Conservation (phyloP, 176 grass and related monocot genomes). For the Dactylis glomerata region DNA sequence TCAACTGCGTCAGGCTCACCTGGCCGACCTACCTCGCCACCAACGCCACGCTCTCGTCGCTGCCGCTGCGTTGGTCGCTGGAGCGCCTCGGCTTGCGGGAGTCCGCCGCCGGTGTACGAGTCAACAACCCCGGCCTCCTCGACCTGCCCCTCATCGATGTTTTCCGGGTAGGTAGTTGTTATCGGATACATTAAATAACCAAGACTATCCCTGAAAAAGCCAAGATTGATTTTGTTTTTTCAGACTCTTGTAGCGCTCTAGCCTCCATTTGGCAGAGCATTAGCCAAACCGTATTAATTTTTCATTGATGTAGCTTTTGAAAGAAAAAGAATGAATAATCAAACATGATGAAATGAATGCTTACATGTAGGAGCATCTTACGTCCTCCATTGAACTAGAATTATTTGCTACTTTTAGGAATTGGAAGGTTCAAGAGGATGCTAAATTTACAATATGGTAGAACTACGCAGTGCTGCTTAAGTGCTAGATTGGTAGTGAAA, state of each 20-base stretch:
- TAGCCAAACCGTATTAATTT: not conserved
- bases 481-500: not conserved
- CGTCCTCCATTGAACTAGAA: not conserved
- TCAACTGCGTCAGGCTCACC: constrained; percentile 87
- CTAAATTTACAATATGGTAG: not conserved
- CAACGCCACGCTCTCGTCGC: constrained; percentile 56
- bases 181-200: not conserved
- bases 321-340: not conserved
- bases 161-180: constrained; percentile 45
- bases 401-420: not conserved
- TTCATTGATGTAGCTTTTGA: not conserved
- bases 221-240: not conserved
- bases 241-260: not conserved
- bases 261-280: not conserved
- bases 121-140: constrained; percentile 72
- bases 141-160: constrained; percentile 73
- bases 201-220: not conserved
- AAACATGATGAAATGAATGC: not conserved
- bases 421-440: not conserved
- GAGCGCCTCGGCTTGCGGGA: constrained; percentile 56
- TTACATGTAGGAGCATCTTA: not conserved
- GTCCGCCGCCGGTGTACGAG: constrained; percentile 63
- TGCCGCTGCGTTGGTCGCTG: constrained; percentile 74
- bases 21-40: constrained; percentile 88
- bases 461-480: not conserved